Percentiles rank a stretch among this genome's conserved stretches.
phyloP scores from a whole-genome alignment of 148 eudicot genomes.

The Cornus kousa region DNA sequence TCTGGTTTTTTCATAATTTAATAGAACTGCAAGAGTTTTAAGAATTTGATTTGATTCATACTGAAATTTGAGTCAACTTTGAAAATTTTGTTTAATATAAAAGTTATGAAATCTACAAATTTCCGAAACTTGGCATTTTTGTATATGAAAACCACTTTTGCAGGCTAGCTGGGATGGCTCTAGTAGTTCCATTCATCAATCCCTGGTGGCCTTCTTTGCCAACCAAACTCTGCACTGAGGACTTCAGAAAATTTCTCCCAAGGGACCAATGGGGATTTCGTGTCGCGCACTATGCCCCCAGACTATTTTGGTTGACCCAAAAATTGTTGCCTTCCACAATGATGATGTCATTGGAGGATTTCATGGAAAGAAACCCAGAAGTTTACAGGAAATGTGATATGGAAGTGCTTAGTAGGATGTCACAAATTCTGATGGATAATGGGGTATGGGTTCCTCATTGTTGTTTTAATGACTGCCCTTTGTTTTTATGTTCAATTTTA shows the following conservation, averaged over 20 bases:
- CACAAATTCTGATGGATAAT: too few relatives aligned
- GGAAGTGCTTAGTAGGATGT: neutral
- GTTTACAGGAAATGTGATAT: conserved; percentile 8
- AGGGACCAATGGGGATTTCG: conserved; percentile 22
- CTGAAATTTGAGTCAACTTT: too few relatives aligned
- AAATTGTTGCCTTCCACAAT: conserved; percentile 22
- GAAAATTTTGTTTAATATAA: too few relatives aligned
- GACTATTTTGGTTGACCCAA: conserved; percentile 31
- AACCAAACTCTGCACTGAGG: conserved; percentile 7
- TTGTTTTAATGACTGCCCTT: too few relatives aligned
- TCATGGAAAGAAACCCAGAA: conserved; percentile 24
- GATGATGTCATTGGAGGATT: neutral
- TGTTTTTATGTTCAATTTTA: too few relatives aligned
- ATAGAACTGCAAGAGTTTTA: too few relatives aligned
- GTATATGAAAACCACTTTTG: neutral
- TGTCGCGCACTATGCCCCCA: conserved; percentile 26
- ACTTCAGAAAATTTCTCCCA: conserved; percentile 13
- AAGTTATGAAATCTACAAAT: too few relatives aligned
- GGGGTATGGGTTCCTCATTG: too few relatives aligned
- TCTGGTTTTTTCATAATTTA: too few relatives aligned
- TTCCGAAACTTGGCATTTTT: too few relatives aligned
- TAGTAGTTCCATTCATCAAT: conserved; percentile 32
- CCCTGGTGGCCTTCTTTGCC: conserved; percentile 44
- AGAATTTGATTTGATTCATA: too few relatives aligned
- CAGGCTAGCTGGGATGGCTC: conserved; percentile 32